Conservation (phyloP, 176 grass and related monocot species). For the Pharus latifolius region DNA sequence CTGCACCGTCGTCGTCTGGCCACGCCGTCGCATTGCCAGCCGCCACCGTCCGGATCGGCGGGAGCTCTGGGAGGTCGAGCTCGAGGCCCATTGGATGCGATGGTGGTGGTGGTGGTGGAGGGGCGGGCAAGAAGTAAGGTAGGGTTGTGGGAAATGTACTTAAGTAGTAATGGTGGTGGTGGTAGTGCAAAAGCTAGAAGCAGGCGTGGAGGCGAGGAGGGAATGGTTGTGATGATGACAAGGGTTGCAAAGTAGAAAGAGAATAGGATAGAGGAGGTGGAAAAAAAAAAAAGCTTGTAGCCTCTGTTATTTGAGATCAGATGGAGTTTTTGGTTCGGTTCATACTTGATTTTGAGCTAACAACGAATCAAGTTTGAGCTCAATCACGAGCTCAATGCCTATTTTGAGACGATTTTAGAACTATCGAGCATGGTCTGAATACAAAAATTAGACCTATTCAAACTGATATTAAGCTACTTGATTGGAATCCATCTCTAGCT, state of each 20-base stretch:
- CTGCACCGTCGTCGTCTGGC: not conserved
- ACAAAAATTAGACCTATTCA: too few species aligned
- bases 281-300: constrained; percentile 15
- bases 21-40: not conserved
- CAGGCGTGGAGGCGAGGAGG: constrained; percentile 23
- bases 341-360: too few species aligned
- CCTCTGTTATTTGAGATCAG: too few species aligned
- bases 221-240: constrained; percentile 26
- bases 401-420: too few species aligned
- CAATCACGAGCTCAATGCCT: too few species aligned
- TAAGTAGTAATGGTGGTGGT: constrained; percentile 19
- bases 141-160: constrained; percentile 11
- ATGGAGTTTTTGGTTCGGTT: too few species aligned
- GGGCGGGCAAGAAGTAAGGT: constrained; percentile 21
- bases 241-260: constrained; percentile 12
- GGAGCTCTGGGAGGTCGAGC: constrained; percentile 13
- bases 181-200: not conserved
- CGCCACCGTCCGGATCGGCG: constrained; percentile 10
- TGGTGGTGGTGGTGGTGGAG: not conserved
- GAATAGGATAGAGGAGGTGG: too few species aligned
- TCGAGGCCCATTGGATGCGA: constrained; percentile 12
- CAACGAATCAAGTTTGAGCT: too few species aligned
- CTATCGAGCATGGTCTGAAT: too few species aligned
- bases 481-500: too few species aligned
- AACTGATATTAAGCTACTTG: too few species aligned